Evolutionary conservation across 106 monocot genomes (phyloP).

Genomic region (Dioscorea alata): DNA sequence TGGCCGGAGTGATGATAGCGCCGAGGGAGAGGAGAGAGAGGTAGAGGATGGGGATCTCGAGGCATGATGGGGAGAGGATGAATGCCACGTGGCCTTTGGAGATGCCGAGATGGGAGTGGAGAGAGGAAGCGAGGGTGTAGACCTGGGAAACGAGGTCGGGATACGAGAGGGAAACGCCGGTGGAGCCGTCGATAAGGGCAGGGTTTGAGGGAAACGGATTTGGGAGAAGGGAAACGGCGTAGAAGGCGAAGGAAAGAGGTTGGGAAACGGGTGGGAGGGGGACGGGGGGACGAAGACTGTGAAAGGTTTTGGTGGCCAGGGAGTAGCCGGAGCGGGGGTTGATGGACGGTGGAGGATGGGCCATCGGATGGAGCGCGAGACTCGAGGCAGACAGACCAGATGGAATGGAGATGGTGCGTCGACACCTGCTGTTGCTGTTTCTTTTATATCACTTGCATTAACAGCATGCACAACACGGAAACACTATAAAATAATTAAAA

Average conservation of each 20-base stretch:
- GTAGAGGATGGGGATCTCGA: constrained; percentile 29
- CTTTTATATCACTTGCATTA: too few relatives aligned
- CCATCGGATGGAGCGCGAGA: too few relatives aligned
- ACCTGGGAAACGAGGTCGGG: constrained; percentile 17
- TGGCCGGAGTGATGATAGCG: constrained; percentile 24
- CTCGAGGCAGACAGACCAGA: too few relatives aligned
- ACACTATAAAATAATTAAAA: too few relatives aligned
- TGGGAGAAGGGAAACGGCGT: constrained; percentile 24
- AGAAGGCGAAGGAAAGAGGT: constrained; percentile 17
- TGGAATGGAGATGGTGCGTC: too few relatives aligned
- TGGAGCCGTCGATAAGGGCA: constrained; percentile 29
- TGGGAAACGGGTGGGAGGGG: constrained; percentile 20
- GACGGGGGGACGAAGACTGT: constrained; percentile 17
- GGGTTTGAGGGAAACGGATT: constrained; percentile 12
- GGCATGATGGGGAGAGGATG: constrained; percentile 20
- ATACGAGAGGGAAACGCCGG: constrained; percentile 31
- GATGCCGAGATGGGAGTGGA: constrained; percentile 15
- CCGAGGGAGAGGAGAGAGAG: constrained; percentile 37
- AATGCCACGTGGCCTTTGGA: constrained; percentile 24
- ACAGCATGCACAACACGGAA: too few relatives aligned
- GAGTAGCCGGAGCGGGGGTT: constrained; percentile 34
- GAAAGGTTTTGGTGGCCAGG: constrained; percentile 22
- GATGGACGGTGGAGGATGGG: background rate
- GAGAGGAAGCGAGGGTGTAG: constrained; percentile 21
- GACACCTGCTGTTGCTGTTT: too few relatives aligned